Percentiles rank a stretch among this genome's conserved stretches.
These are phyloP conservation scores for Dacryopinax primogenitus DNA, from an alignment of 768 basidiomycete genomes.

Conservation along the genomic window DNA sequence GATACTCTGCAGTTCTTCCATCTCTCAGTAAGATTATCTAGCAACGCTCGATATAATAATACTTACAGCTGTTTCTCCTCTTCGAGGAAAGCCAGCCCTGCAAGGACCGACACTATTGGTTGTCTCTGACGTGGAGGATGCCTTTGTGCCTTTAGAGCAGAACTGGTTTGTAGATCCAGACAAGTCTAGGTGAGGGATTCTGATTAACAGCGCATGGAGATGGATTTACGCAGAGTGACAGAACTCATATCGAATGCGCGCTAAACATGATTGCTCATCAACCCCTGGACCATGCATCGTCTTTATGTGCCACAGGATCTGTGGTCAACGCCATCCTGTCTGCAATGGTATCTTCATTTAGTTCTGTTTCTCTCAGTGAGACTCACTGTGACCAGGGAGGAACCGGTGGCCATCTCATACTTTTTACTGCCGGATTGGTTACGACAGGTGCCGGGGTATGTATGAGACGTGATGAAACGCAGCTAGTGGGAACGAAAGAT, in stretches of 20 bases:
- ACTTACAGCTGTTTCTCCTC: slow-evolving; percentile 10
- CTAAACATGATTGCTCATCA: slow-evolving; percentile 52
- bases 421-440: slow-evolving; percentile 60
- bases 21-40: slow-evolving; percentile 41
- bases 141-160: slow-evolving; percentile 62
- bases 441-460: slow-evolving; percentile 63
- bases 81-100: slow-evolving; percentile 30
- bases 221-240: slow-evolving; percentile 24
- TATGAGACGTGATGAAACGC: slow-evolving; percentile 43
- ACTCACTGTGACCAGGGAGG: slow-evolving; percentile 36
- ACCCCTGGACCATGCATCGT: slow-evolving; percentile 37
- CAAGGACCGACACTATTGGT: slow-evolving; percentile 56
- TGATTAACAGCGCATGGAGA: background rate
- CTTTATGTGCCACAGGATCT: slow-evolving; percentile 63
- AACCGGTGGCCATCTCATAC: slow-evolving; percentile 61
- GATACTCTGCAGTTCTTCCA: slow-evolving; percentile 74
- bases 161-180: slow-evolving; percentile 66
- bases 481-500: slow-evolving; percentile 70
- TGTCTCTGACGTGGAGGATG: slow-evolving; percentile 81
- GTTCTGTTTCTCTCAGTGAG: slow-evolving; percentile 4
- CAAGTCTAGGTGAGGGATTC: slow-evolving; percentile 47
- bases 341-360: slow-evolving; percentile 43
- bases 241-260: slow-evolving; percentile 50
- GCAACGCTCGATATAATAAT: slow-evolving; percentile 27
- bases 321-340: slow-evolving; percentile 59